Conservation (phyloP, 257 asterid species). For the Gynochthodes officinalis region DNA sequence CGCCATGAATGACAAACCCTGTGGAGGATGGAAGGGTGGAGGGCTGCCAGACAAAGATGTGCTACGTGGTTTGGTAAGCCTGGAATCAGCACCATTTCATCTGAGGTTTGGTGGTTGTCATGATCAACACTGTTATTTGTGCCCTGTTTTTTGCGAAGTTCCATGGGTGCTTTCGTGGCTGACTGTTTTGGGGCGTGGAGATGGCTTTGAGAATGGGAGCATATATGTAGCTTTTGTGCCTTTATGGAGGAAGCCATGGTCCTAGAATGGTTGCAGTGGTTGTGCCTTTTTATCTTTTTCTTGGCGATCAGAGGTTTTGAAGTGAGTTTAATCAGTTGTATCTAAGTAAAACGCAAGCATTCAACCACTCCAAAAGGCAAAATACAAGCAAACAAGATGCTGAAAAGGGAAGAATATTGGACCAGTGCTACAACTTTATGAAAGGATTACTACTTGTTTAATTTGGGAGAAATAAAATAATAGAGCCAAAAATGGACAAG, state of each 20-base stretch:
- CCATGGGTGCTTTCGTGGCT: not conserved
- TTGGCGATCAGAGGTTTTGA: not conserved
- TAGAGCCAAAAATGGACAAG: no score
- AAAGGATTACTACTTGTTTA: no score
- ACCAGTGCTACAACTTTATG: conserved; percentile 9
- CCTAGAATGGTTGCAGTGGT: not conserved
- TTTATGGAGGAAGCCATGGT: not conserved
- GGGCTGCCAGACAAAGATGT: conserved; percentile 43
- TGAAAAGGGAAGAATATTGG: conserved; percentile 2
- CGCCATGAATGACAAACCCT: conserved; percentile 67
- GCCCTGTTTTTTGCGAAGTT: not conserved
- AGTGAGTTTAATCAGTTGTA: not conserved
- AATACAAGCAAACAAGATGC: not conserved
- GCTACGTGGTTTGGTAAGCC: conserved; percentile 72
- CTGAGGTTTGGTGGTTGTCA: not conserved
- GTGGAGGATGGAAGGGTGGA: conserved; percentile 51
- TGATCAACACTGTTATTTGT: not conserved
- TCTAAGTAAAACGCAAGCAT: conserved; percentile 13
- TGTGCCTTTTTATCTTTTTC: not conserved
- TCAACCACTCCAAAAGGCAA: conserved; percentile 9
- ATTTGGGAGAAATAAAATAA: not conserved
- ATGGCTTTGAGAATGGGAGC: not conserved
- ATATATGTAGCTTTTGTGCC: not conserved
- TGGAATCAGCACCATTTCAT: conserved; percentile 33
- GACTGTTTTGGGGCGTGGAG: no score